Base-by-base conservation (phyloP, 768 basidiomycete genomes). In the Suillus ampliporus region DNA sequence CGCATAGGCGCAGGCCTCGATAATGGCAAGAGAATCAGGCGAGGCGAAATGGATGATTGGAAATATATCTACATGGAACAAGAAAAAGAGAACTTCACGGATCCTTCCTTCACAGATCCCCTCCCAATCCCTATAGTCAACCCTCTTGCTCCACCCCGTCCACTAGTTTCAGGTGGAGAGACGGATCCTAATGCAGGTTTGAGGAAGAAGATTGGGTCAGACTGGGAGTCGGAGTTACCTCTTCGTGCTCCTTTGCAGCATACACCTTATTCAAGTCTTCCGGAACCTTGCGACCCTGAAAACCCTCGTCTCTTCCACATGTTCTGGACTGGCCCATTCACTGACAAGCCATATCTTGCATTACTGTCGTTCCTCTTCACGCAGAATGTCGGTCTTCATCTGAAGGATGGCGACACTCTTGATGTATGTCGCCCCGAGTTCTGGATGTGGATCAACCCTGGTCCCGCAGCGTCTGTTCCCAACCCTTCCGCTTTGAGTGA, bases 271-370 rank as follows among this genome's bases (percentile, higher is more conserved):
- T 82, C 87, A 23, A 83, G 84, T 59, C 82, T 86, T 44, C 74
- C 84, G 3, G 73, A 79, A 1, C 82, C 88, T 1, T 99, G 97
- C 76, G 94, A 97, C 70, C 84, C 89, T 0, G 89, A 93, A 67
- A 87, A 90, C 69, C 91, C 95, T 7, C 87, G 92, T 40, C 78
- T 98, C 37, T 99, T 97, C 82, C 97, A 99, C 77, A 97, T 98
- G 89, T 99, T 97, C 81, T 99, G 97, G 97, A 93, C 96, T 2
- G 97, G 97, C 0, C 90, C 94, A 1, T 98, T 99, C 81, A 97
- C 95, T 10, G 97, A 99, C 82, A 98, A 98, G 75, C 97, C 97
- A 3, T 99, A 99, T 82, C 86, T 95, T 63, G 95, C 97, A 1
- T 82, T 98, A 50, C 81, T 97, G 26, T 97, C 95, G 19, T 99